Conservation (phyloP, 345 rosid species). For the Eucalyptus erythrocorys region DNA sequence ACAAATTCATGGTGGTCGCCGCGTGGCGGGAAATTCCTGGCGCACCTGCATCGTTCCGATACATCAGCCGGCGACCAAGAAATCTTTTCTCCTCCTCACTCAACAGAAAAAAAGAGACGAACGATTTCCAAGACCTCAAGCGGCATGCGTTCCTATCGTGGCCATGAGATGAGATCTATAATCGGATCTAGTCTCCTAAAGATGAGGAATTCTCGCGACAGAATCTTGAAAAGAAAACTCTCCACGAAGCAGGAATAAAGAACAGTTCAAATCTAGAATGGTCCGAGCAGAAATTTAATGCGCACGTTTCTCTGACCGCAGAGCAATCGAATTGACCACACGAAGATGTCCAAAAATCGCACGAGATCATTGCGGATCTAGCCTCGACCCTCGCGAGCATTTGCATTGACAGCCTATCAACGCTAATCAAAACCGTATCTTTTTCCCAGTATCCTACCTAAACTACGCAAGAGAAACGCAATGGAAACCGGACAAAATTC, state of each 20-base stretch:
- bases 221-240: background rate
- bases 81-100: background rate
- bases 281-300: background rate
- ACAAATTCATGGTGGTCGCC: constrained; percentile 42
- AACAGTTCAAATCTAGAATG: background rate
- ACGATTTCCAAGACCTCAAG: background rate
- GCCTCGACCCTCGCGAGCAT: background rate
- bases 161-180: background rate
- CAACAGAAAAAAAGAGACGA: background rate
- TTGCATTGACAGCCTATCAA: background rate
- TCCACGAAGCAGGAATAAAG: background rate
- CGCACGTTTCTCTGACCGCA: background rate
- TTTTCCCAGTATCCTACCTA: background rate
- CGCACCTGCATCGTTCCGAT: constrained; percentile 10
- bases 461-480: background rate
- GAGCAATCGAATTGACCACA: background rate
- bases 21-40: constrained; percentile 7
- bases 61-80: background rate
- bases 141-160: background rate
- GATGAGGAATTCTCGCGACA: background rate
- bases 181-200: background rate
- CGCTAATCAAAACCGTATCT: background rate
- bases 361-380: background rate
- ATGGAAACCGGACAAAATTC: background rate
- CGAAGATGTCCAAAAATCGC: background rate